phyloP scores from a whole-genome alignment of 148 eudicot genomes.

The Pouteria glomerata region DNA sequence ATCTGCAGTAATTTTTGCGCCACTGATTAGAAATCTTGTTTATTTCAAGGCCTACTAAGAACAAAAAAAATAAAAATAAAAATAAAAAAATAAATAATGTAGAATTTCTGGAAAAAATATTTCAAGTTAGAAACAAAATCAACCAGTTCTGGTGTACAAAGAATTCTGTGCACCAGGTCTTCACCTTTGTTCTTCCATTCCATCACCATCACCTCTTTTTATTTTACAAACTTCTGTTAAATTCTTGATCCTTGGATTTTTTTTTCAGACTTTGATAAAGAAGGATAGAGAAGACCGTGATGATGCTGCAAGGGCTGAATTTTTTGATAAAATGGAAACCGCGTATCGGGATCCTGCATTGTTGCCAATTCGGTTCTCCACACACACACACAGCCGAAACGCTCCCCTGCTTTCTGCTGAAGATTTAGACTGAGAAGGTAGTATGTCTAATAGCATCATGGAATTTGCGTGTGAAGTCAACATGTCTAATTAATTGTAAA shows the following conservation, averaged over 20 bases:
- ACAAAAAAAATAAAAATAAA: not conserved
- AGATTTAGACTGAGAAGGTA: slow-evolving; percentile 1
- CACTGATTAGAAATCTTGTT: too few relatives aligned
- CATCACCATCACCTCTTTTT: not conserved
- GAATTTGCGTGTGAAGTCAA: not conserved
- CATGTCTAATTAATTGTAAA: not conserved
- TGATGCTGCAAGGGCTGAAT: slow-evolving; percentile 45
- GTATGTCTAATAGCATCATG: not conserved
- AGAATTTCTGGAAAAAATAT: not conserved
- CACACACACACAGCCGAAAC: slow-evolving; percentile 20
- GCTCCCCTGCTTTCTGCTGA: slow-evolving; percentile 36
- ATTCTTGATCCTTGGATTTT: slow-evolving; percentile 3
- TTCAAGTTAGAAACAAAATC: not conserved
- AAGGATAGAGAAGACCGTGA: slow-evolving; percentile 52
- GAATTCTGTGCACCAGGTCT: not conserved
- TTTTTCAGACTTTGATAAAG: slow-evolving; percentile 45
- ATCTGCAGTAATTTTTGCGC: too few relatives aligned
- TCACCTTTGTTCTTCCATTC: not conserved
- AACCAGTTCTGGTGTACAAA: not conserved
- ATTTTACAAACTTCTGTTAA: slow-evolving; percentile 4
- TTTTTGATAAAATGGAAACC: slow-evolving; percentile 32
- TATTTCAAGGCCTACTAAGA: not conserved
- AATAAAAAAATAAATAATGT: too few relatives aligned
- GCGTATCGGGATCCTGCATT: slow-evolving; percentile 57
- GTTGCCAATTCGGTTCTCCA: slow-evolving; percentile 29